Conservation (phyloP, 2,329 filamentous ascomycete species). For the Paraphaeosphaeria sporulosa region DNA sequence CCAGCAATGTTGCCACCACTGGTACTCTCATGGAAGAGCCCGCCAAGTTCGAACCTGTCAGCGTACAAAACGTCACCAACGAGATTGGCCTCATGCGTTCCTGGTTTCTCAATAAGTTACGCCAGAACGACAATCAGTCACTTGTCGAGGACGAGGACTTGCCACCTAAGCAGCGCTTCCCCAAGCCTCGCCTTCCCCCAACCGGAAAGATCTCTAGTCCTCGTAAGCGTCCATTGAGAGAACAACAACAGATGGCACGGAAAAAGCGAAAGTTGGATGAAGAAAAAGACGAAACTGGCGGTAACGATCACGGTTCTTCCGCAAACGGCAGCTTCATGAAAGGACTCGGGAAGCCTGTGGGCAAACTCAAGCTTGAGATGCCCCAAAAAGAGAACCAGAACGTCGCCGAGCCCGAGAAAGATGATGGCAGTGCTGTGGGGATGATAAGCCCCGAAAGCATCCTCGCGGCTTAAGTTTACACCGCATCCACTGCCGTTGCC, state of each 20-base stretch:
- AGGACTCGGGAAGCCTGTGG: slow-evolving; percentile 63
- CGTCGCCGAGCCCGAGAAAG: slow-evolving; percentile 70
- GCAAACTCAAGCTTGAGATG: slow-evolving; percentile 57
- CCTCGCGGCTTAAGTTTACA: slow-evolving; percentile 26
- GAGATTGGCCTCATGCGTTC: slow-evolving; percentile 89
- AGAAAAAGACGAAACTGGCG: slow-evolving; percentile 47
- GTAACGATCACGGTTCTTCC: slow-evolving; percentile 30
- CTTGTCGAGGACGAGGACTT: slow-evolving; percentile 94
- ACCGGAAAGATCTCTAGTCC: slow-evolving; percentile 88
- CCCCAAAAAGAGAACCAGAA: slow-evolving; percentile 66
- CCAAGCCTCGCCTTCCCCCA: slow-evolving; percentile 68
- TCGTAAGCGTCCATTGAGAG: slow-evolving; percentile 81
- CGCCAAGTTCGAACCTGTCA: slow-evolving; percentile 77
- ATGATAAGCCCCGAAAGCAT: slow-evolving; percentile 90
- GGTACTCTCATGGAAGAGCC: slow-evolving; percentile 72
- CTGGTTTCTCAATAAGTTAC: slow-evolving; percentile 90
- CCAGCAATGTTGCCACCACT: slow-evolving; percentile 65
- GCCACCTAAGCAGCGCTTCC: slow-evolving; percentile 84
- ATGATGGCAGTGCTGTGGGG: slow-evolving; percentile 70
- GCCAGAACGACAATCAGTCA: slow-evolving; percentile 81
- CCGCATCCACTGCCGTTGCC: not conserved
- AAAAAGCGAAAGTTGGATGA: slow-evolving; percentile 79
- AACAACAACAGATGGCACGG: slow-evolving; percentile 83
- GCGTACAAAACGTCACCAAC: slow-evolving; percentile 75
- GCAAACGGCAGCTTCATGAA: slow-evolving; percentile 35